phyloP scores from a whole-genome alignment of 345 rosid genomes.

The Adansonia digitata region DNA sequence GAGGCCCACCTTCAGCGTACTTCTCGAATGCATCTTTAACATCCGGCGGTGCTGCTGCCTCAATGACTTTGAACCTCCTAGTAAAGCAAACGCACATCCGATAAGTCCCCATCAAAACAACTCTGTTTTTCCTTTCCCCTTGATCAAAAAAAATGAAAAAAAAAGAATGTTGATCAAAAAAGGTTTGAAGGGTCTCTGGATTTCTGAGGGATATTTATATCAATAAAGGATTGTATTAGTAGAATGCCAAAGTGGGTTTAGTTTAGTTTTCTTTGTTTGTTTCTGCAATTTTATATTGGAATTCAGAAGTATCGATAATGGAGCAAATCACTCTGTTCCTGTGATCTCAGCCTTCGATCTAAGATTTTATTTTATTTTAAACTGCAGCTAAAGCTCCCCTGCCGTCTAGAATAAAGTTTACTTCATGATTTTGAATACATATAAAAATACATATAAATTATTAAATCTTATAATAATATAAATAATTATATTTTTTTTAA shows the following conservation, averaged over 20 bases:
- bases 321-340: neutral
- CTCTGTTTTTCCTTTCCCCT: neutral
- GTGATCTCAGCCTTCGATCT: neutral
- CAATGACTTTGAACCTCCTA: slow-evolving; percentile 56
- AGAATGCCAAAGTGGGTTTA: neutral
- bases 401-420: too few relatives aligned
- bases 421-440: too few relatives aligned
- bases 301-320: neutral
- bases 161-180: neutral
- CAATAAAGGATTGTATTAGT: neutral
- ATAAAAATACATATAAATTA: too few relatives aligned
- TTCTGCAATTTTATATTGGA: neutral
- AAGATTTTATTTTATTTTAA: neutral
- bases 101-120: slow-evolving; percentile 51
- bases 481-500: too few relatives aligned
- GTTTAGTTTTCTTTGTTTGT: neutral
- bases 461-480: too few relatives aligned
- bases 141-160: neutral
- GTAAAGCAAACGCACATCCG: slow-evolving; percentile 64
- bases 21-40: slow-evolving; percentile 48
- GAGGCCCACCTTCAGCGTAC: slow-evolving; percentile 49
- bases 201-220: neutral
- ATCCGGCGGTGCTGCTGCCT: slow-evolving; percentile 62
- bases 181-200: neutral
- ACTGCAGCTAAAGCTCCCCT: too few relatives aligned